Conservation (phyloP, 2,329 filamentous ascomycete genomes). For the Ramularia collo-cygni region DNA sequence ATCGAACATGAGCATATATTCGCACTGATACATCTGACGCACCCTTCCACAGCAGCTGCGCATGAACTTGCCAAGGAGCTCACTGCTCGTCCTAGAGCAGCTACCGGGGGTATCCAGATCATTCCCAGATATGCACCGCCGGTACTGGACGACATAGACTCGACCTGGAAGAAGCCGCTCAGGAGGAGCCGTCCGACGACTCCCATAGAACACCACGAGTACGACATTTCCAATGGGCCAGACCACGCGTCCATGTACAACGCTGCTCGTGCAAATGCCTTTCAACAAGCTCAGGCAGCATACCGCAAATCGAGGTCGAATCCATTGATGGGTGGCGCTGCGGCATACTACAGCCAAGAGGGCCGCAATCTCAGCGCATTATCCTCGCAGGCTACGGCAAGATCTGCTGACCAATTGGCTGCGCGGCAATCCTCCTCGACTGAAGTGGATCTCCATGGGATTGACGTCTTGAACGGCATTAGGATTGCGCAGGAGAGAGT, state of each 20-base stretch:
- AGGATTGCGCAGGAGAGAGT: constrained; percentile 66
- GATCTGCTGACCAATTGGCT: constrained; percentile 64
- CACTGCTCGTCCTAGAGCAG: constrained; percentile 31
- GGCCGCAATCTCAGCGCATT: constrained; percentile 57
- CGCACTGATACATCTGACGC: constrained; percentile 50
- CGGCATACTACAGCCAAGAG: constrained; percentile 66
- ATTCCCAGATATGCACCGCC: constrained; percentile 42
- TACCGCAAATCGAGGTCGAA: constrained; percentile 61
- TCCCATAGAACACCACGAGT: background rate
- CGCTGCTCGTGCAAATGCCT: constrained; percentile 44
- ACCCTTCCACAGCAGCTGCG: constrained; percentile 51
- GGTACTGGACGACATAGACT: constrained; percentile 28
- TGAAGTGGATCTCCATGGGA: constrained; percentile 73
- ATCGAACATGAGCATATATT: constrained; percentile 44
- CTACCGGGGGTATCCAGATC: constrained; percentile 41
- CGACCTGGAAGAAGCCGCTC: background rate
- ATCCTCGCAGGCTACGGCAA: constrained; percentile 54
- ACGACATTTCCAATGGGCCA: constrained; percentile 1
- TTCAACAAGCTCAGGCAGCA: constrained; percentile 51
- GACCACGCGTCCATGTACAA: constrained; percentile 23
- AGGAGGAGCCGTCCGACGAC: background rate
- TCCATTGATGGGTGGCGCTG: constrained; percentile 66
- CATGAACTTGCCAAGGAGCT: constrained; percentile 54
- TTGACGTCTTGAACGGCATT: constrained; percentile 72
- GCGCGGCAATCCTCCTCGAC: constrained; percentile 53